A percentile compares a stretch with the other conserved stretches of the same genome.
phyloP scores from a whole-genome alignment of 371 early-diverging fungal genomes.

The Apophysomyces elegans region DNA sequence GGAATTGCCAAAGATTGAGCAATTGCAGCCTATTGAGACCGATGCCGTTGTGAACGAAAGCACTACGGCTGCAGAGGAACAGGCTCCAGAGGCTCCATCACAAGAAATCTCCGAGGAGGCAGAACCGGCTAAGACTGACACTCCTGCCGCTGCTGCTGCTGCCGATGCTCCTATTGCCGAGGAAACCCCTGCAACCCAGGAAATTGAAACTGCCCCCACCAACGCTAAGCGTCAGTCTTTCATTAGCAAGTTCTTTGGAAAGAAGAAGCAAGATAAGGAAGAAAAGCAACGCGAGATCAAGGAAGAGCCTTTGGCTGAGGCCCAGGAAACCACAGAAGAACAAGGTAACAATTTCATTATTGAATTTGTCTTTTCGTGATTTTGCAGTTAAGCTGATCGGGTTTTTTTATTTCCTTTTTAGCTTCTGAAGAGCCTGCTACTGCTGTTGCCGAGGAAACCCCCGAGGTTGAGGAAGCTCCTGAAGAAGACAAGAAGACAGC shows the following conservation, averaged over 20 bases:
- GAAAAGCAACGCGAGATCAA: conserved; percentile 24
- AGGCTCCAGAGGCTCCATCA: conserved; percentile 4
- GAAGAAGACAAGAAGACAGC: conserved; percentile 34
- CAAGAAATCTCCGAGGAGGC: background rate
- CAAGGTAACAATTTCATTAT: conserved; percentile 2
- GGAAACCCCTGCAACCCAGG: conserved; percentile 5
- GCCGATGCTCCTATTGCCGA: conserved; percentile 4
- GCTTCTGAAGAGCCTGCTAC: conserved; percentile 18
- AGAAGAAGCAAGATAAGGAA: conserved; percentile 12
- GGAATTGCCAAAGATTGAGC: conserved; percentile 21
- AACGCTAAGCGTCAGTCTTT: conserved; percentile 14
- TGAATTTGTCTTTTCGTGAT: background rate
- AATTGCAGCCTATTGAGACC: conserved; percentile 15
- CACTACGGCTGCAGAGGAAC: background rate
- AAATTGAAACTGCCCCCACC: background rate
- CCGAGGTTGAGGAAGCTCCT: conserved; percentile 11
- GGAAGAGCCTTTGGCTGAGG: conserved; percentile 12
- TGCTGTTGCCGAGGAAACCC: conserved; percentile 6
- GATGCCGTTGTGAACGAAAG: conserved; percentile 15
- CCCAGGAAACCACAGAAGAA: conserved; percentile 8
- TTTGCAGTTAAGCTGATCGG: background rate
- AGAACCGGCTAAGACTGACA: conserved; percentile 17
- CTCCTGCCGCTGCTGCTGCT: conserved; percentile 10
- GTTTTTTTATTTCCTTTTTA: conserved; percentile 4
- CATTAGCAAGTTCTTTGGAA: conserved; percentile 18